Conservation (phyloP, 768 basidiomycete genomes). For the Suillus paluster region DNA sequence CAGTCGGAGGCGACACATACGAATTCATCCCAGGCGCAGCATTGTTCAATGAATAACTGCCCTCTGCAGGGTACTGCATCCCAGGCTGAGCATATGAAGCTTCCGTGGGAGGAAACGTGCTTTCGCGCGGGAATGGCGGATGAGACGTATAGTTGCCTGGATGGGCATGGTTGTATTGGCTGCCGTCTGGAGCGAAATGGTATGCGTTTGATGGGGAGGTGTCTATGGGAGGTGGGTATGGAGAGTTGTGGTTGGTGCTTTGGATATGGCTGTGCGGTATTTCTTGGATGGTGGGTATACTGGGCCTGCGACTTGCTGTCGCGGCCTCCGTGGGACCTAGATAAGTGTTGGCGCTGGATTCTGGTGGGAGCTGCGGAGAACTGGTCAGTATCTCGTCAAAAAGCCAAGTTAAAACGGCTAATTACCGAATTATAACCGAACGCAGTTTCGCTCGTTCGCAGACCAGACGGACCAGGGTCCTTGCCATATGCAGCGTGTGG, state of each 20-base stretch:
- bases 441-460: slow-evolving; percentile 28
- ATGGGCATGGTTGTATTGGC: slow-evolving; percentile 20
- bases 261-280: slow-evolving; percentile 30
- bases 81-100: slow-evolving; percentile 11
- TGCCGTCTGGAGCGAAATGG: slow-evolving; percentile 7
- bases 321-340: slow-evolving; percentile 26
- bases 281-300: slow-evolving; percentile 25
- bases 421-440: slow-evolving; percentile 31
- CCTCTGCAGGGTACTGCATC: slow-evolving; percentile 27
- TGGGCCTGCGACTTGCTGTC: slow-evolving; percentile 27
- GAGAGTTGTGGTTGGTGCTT: slow-evolving; percentile 15
- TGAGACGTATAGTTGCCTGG: slow-evolving; percentile 18
- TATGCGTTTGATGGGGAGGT: slow-evolving; percentile 23
- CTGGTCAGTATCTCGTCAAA: neutral
- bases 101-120: slow-evolving; percentile 8
- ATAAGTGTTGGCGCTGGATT: slow-evolving; percentile 16
- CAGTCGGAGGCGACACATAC: slow-evolving; percentile 12
- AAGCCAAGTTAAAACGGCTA: neutral
- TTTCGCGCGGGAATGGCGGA: slow-evolving; percentile 16
- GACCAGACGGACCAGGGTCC: slow-evolving; percentile 22
- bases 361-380: slow-evolving; percentile 8
- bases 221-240: slow-evolving; percentile 19
- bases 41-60: slow-evolving; percentile 15
- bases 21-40: slow-evolving; percentile 14
- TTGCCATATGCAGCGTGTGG: slow-evolving; percentile 33